Conservation (phyloP, 2,329 filamentous ascomycete genomes). For the Dissoconium aciculare region DNA sequence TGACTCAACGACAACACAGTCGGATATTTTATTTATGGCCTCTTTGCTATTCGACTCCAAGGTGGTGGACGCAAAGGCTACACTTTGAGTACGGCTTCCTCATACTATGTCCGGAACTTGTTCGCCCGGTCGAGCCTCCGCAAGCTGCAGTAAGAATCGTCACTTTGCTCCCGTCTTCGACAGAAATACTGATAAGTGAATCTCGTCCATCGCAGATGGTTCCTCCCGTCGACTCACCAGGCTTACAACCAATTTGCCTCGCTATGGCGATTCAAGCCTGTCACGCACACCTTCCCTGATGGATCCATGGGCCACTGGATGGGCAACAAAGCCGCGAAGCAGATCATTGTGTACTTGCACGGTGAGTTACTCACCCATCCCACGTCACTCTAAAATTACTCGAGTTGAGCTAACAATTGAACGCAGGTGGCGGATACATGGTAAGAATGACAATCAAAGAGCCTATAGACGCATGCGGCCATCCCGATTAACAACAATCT, state of each 20-base stretch:
- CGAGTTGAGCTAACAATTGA: too few species aligned
- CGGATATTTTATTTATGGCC: neutral
- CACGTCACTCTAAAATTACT: too few species aligned
- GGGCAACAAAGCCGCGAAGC: constrained; percentile 25
- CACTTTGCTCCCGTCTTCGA: neutral
- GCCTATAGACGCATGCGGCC: too few species aligned
- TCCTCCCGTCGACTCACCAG: constrained; percentile 17
- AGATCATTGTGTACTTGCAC: constrained; percentile 34
- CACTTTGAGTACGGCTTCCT: neutral
- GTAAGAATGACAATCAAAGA: too few species aligned
- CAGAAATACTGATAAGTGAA: neutral
- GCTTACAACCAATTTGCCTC: constrained; percentile 25
- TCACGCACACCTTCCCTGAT: constrained; percentile 28
- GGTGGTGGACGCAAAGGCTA: neutral
- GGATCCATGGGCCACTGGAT: constrained; percentile 36
- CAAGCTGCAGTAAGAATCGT: neutral
- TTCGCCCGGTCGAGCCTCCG: neutral
- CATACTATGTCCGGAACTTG: neutral
- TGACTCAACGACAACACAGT: too few species aligned
- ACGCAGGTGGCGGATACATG: neutral
- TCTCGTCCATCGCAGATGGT: constrained; percentile 1
- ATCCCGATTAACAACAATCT: neutral
- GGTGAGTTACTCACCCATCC: constrained; percentile 27
- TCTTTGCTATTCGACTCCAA: neutral
- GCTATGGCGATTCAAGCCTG: constrained; percentile 24